A percentile compares a stretch with the other conserved stretches of the same genome.
Evolutionary conservation across 768 basidiomycete genomes (phyloP).

Genomic region (Suillus ampliporus): DNA sequence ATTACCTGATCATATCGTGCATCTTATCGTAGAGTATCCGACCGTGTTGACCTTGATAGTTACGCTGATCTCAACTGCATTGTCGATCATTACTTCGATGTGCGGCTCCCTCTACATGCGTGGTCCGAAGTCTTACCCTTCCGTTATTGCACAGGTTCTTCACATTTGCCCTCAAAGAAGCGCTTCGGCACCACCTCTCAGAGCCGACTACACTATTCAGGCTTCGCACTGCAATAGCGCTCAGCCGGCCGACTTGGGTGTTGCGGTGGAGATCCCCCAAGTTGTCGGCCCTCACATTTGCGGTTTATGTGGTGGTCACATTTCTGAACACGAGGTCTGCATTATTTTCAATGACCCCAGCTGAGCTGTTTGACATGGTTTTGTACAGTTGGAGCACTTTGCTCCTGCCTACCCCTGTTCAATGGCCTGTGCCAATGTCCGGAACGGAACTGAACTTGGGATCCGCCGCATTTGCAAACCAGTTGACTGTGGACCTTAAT

Average conservation of each 20-base stretch:
- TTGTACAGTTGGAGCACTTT: constrained; percentile 8
- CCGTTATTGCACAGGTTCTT: background rate
- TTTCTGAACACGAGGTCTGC: background rate
- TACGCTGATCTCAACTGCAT: background rate
- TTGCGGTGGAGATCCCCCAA: background rate
- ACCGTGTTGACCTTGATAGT: constrained; percentile 2
- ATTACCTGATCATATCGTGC: background rate
- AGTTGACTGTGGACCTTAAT: background rate
- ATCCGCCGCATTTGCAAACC: background rate
- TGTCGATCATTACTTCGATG: constrained; percentile 1
- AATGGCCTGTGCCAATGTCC: background rate
- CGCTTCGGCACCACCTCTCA: background rate
- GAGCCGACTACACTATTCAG: background rate
- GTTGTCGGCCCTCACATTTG: background rate
- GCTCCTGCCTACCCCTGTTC: background rate
- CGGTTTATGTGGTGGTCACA: background rate
- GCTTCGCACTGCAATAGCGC: constrained; percentile 1
- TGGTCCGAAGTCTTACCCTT: background rate
- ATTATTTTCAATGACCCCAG: background rate
- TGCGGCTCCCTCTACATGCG: background rate
- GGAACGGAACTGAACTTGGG: constrained; percentile 5
- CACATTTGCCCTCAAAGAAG: background rate
- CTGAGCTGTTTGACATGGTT: background rate
- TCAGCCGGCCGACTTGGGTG: background rate
- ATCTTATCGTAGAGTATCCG: background rate